Base-by-base conservation (phyloP, 202 grass and related monocot species). In the Bolboschoenoplectus hybrid region DNA sequence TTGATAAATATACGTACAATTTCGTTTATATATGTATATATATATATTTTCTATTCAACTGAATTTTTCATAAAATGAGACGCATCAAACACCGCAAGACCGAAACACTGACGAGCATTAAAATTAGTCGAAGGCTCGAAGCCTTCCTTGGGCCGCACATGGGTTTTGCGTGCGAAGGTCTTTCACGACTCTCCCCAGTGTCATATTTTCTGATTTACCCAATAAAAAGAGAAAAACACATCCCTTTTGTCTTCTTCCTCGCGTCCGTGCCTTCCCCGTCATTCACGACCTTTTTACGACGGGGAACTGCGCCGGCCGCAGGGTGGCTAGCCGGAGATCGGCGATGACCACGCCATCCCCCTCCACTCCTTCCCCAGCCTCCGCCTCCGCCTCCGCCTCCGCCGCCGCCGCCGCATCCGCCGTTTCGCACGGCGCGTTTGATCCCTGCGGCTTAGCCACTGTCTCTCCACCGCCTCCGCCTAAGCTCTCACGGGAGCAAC, bases 271-370 rank as follows among this genome's bases (percentile, higher is more conserved):
- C 46, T 74, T 81, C 8, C 46, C 60, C 39, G 14, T 67, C 20
- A 58, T 5, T 39, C n/a, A 35, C 38, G 80, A 17, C 26, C 36
- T 61, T 43, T 60, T 67, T 73, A 69, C 72, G 55, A 90, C 85
- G 86, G 90, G 90, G 43, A 89, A 90, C 87, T 82, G 72, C 16
- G 57, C 86, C 63, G 81, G 88, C 84, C 92, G 89, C 43, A 46
- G 81, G 46, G 38, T 67, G 41, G 67, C 13, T 40, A 36, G 65
- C 80, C 82, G 82, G 46, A 84, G 82, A 84, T 83, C 89, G 82
- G 85, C 84, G 75, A 86, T 88, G 74, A 57, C 84, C 50, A 80
- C 91, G 2, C 84, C 88, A 12, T 63, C 87, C 3, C 43, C 81
- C 40, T 73, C 91, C 0, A 77, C 34, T 71, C 85, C 87, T 3